Percentiles rank a stretch among this genome's conserved stretches.
Conservation (phyloP, 1,284 basidiomycete species). For the Prillingera fragicola region DNA sequence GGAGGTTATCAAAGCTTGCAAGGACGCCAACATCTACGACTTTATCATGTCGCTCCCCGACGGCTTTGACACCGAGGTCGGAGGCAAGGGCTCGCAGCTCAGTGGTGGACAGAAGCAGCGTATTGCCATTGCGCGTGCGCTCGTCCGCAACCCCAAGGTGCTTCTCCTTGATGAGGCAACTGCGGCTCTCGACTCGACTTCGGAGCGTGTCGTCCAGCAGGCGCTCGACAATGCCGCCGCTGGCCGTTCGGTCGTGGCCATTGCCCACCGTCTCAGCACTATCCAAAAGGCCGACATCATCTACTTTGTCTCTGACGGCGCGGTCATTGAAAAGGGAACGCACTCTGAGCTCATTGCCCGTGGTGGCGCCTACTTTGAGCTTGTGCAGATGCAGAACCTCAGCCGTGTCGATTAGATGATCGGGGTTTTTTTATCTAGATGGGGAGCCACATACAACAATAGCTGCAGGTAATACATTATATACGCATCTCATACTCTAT, state of each 20-base stretch:
- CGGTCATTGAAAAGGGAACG: conserved; percentile 77
- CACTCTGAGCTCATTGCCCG: conserved; percentile 72
- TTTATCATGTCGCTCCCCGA: conserved; percentile 82
- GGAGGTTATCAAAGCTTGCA: conserved; percentile 75
- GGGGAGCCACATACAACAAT: no score
- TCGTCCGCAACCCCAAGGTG: conserved; percentile 89
- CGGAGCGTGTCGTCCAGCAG: conserved; percentile 90
- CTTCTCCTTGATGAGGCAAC: conserved; percentile 87
- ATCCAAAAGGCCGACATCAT: conserved; percentile 93
- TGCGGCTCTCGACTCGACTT: conserved; percentile 84
- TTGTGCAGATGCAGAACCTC: conserved; percentile 12
- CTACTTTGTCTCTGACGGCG: conserved; percentile 85
- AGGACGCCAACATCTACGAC: conserved; percentile 77
- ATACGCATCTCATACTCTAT: no score
- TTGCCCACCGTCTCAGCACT: conserved; percentile 65
- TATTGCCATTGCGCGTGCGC: conserved; percentile 90
- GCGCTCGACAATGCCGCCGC: conserved; percentile 85
- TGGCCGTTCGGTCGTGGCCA: conserved; percentile 87
- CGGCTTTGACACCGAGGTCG: conserved; percentile 86
- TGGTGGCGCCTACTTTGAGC: conserved; percentile 60
- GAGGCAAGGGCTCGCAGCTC: conserved; percentile 87
- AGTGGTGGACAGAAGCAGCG: conserved; percentile 69
- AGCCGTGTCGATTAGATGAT: conserved; percentile 1
- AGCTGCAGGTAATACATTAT: no score
- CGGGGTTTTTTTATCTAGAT: no score